Conservation (phyloP, 306 rosid species). For the Lathyrus sativus region DNA sequence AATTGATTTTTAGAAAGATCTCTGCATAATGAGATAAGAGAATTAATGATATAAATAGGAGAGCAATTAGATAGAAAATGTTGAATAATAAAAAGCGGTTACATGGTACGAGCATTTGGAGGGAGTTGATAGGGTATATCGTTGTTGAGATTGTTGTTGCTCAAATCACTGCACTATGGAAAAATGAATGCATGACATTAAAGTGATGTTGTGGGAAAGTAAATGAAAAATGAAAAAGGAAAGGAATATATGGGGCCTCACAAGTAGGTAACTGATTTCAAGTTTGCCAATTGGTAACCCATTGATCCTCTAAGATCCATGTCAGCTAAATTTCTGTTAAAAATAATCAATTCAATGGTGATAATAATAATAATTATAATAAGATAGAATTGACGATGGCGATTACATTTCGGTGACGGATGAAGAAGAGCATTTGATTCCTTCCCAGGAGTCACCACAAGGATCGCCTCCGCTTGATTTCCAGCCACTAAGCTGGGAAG, state of each 20-base stretch:
- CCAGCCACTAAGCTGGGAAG: slow-evolving; percentile 66
- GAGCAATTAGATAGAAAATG: slow-evolving; percentile 6
- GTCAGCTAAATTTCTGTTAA: slow-evolving; percentile 64
- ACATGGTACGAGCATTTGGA: slow-evolving; percentile 70
- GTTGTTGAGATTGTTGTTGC: slow-evolving; percentile 77
- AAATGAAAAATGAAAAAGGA: slow-evolving; percentile 6
- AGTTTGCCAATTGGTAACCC: slow-evolving; percentile 79
- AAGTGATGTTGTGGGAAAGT: slow-evolving; percentile 37
- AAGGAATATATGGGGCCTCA: slow-evolving; percentile 53
- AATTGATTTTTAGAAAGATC: slow-evolving; percentile 78
- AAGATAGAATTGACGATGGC: not conserved
- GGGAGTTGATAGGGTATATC: slow-evolving; percentile 93
- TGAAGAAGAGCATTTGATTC: slow-evolving; percentile 78
- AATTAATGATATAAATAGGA: not conserved
- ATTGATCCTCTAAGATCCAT: slow-evolving; percentile 67
- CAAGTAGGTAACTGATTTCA: slow-evolving; percentile 78
- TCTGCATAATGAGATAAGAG: slow-evolving; percentile 45
- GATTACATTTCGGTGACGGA: slow-evolving; percentile 81
- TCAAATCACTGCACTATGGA: slow-evolving; percentile 91
- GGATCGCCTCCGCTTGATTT: slow-evolving; percentile 88
- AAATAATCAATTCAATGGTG: not conserved
- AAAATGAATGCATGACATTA: slow-evolving; percentile 53
- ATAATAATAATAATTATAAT: not conserved
- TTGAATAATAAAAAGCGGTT: not conserved
- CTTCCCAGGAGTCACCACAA: slow-evolving; percentile 80